A percentile compares a stretch with the other conserved stretches of the same genome.
Evolutionary conservation across 2,329 filamentous ascomycete genomes (phyloP).

Genomic region (Mariannaea elegans): DNA sequence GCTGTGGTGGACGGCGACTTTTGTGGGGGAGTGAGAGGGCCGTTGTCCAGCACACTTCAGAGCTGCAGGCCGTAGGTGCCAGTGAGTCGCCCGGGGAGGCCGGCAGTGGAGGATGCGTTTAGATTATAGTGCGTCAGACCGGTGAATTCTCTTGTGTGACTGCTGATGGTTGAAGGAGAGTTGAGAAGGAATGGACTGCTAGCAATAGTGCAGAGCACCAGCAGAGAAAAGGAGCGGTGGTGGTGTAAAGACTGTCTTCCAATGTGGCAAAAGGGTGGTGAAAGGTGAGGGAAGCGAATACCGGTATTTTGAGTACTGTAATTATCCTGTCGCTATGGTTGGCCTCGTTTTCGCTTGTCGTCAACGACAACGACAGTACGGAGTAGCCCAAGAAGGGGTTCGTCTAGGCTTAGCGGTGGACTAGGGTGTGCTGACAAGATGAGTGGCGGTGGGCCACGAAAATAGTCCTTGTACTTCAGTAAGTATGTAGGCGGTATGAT

Average conservation of each 20-base stretch:
- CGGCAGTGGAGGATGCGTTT: neutral
- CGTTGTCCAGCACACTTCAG: neutral
- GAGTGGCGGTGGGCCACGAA: constrained; percentile 8
- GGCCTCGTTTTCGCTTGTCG: constrained; percentile 14
- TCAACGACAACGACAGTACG: constrained; percentile 17
- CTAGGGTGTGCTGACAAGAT: neutral
- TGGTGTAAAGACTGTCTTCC: neutral
- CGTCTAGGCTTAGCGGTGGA: neutral
- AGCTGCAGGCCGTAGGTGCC: constrained; percentile 1
- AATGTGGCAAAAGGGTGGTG: neutral
- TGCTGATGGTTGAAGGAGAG: neutral
- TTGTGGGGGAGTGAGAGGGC: too few relatives aligned
- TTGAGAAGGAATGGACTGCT: too few relatives aligned
- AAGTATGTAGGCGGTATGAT: neutral
- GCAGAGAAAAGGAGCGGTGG: neutral
- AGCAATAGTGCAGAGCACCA: too few relatives aligned
- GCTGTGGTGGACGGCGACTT: neutral
- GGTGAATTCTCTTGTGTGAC: constrained; percentile 2
- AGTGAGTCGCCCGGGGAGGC: constrained; percentile 8
- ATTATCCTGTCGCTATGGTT: neutral
- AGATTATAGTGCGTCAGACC: constrained; percentile 12
- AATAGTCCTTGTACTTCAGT: too few relatives aligned
- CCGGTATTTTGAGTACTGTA: neutral
- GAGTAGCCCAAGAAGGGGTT: neutral
- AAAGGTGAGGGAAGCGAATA: neutral